These are phyloP conservation scores for Tulasnella sp. DNA, from an alignment of 768 basidiomycete genomes.

Conservation along the genomic window DNA sequence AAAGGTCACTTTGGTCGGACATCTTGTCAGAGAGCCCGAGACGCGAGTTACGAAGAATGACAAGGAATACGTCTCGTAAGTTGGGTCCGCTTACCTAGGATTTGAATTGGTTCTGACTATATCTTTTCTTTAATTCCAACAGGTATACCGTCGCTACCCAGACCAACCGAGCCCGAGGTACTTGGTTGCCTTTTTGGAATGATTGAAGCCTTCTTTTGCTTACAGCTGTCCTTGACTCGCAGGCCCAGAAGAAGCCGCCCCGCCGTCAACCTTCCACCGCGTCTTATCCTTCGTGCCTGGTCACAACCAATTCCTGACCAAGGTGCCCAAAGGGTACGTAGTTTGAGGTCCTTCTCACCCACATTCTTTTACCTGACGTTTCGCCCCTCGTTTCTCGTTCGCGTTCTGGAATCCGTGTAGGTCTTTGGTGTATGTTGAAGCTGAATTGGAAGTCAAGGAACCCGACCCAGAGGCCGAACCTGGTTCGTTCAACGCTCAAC, in stretches of 20 bases:
- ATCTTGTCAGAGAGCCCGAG: constrained; percentile 72
- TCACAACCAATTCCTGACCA: constrained; percentile 66
- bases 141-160: constrained; percentile 81
- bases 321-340: constrained; percentile 61
- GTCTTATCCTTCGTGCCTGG: constrained; percentile 70
- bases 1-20: constrained; percentile 77
- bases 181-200: background rate
- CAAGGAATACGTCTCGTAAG: constrained; percentile 77
- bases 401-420: constrained; percentile 25
- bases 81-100: constrained; percentile 32
- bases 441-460: constrained; percentile 69
- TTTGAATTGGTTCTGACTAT: too few relatives aligned
- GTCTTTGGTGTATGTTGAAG: constrained; percentile 77
- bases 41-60: constrained; percentile 67
- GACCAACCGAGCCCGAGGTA: constrained; percentile 57
- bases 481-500: constrained; percentile 68
- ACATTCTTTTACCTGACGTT: background rate
- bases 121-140: constrained; percentile 7
- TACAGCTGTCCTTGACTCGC: background rate
- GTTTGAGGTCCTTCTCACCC: background rate
- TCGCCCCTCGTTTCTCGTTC: background rate
- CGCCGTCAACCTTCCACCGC: constrained; percentile 68
- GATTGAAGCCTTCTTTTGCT: constrained; percentile 45
- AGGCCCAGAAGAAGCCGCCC: constrained; percentile 64
- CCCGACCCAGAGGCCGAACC: constrained; percentile 69